Evolutionary conservation across 169 alveolate species (phyloP).

Genomic region (Theileria parva): DNA sequence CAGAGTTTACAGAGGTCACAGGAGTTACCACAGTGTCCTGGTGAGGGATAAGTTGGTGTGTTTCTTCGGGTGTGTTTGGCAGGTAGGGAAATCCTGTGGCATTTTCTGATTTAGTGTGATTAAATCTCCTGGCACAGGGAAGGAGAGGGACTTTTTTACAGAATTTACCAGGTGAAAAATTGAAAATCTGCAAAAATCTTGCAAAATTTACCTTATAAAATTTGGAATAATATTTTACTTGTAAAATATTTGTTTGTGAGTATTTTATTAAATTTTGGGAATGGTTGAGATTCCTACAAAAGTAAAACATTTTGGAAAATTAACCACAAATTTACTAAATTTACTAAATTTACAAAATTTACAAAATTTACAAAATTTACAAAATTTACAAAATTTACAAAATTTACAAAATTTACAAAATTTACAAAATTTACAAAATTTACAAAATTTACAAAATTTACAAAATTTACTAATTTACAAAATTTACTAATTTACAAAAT

Average conservation of each 20-base stretch:
- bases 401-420: neutral
- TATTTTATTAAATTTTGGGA: neutral
- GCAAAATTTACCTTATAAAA: too few relatives aligned
- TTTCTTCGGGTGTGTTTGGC: neutral
- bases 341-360: too few relatives aligned
- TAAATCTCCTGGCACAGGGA: neutral
- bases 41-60: neutral
- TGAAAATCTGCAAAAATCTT: neutral
- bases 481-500: neutral
- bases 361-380: neutral
- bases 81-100: neutral
- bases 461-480: neutral
- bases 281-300: neutral
- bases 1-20: too few relatives aligned
- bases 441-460: neutral
- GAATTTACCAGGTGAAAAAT: neutral
- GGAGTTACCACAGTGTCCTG: too few relatives aligned
- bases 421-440: neutral
- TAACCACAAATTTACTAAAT: neutral
- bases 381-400: neutral
- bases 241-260: too few relatives aligned
- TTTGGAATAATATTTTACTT: too few relatives aligned
- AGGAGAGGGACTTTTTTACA: neutral
- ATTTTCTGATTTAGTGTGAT: neutral
- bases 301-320: neutral